These are phyloP conservation scores for Tremella yokohamensis DNA, from an alignment of 768 basidiomycete genomes.

Conservation along the genomic window DNA sequence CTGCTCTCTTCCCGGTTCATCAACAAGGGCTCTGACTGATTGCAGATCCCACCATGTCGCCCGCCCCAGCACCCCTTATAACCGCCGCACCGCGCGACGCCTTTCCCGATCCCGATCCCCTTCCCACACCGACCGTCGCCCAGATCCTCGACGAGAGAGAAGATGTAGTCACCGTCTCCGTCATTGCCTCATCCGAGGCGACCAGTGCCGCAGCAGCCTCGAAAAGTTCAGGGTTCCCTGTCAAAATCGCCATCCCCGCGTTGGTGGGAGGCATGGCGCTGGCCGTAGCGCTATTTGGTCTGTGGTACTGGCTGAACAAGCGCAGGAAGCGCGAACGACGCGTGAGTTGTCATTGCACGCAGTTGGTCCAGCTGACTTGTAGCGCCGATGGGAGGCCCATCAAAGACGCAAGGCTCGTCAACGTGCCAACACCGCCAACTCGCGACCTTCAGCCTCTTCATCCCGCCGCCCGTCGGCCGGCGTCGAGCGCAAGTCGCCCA, in stretches of 20 bases:
- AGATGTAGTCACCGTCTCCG: slow-evolving; percentile 14
- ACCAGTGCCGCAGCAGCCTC: not conserved
- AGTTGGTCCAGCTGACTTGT: slow-evolving; percentile 7
- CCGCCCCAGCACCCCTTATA: not conserved
- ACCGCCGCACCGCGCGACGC: not conserved
- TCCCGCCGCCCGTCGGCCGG: slow-evolving; percentile 14
- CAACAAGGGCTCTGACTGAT: no score
- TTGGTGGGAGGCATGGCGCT: slow-evolving; percentile 40
- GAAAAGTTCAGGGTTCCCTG: slow-evolving; percentile 18
- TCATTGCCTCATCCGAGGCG: not conserved
- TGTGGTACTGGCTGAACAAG: slow-evolving; percentile 25
- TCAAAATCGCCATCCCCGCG: slow-evolving; percentile 38
- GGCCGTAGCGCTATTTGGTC: slow-evolving; percentile 23
- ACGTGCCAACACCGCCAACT: slow-evolving; percentile 14
- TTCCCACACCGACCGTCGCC: not conserved
- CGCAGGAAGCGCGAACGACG: slow-evolving; percentile 20
- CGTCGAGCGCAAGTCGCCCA: slow-evolving; percentile 13
- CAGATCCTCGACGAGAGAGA: not conserved
- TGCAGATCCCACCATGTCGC: not conserved
- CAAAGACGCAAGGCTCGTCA: slow-evolving; percentile 20
- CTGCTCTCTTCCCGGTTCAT: no score
- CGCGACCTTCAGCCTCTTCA: slow-evolving; percentile 21
- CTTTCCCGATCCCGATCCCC: not conserved
- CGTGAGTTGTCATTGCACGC: slow-evolving; percentile 16
- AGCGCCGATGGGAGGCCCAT: slow-evolving; percentile 23